Percentiles rank a stretch among this genome's conserved stretches.
Evolutionary conservation across 495 filamentous ascomycete genomes (phyloP).

Genomic region (Penicillium parvum): DNA sequence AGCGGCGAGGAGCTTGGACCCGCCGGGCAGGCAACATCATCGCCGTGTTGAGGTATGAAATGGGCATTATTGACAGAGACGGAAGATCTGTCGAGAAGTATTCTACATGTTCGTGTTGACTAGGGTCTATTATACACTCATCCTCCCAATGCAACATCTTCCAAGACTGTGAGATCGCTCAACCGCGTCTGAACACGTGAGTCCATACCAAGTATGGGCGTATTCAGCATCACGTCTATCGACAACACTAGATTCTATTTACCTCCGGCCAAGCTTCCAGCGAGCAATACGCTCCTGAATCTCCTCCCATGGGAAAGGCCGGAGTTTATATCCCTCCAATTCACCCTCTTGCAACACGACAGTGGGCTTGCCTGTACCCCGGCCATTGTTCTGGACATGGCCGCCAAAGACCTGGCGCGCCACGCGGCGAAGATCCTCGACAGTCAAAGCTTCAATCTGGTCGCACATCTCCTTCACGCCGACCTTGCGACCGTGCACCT

Average conservation of each 20-base stretch:
- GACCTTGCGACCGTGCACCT: slow-evolving; percentile 89
- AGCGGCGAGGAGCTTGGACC: slow-evolving; percentile 39
- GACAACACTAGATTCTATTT: slow-evolving; percentile 12
- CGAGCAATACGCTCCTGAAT: slow-evolving; percentile 78
- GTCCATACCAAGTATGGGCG: slow-evolving; percentile 3
- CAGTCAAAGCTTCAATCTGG: slow-evolving; percentile 76
- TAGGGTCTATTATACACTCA: slow-evolving; percentile 28
- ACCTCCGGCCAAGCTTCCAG: slow-evolving; percentile 78
- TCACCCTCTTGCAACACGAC: slow-evolving; percentile 83
- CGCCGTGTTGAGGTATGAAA: no score
- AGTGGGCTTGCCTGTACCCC: slow-evolving; percentile 85
- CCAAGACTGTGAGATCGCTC: slow-evolving; percentile 1
- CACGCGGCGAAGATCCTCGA: slow-evolving; percentile 80
- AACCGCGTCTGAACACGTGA: not conserved
- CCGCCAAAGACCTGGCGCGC: slow-evolving; percentile 76
- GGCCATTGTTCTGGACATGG: slow-evolving; percentile 65
- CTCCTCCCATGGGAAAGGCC: slow-evolving; percentile 72
- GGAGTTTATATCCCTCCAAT: slow-evolving; percentile 40
- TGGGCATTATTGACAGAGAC: no score
- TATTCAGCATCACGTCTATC: not conserved
- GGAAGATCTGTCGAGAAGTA: no score
- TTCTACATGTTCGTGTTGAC: slow-evolving; percentile 23
- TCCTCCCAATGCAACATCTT: slow-evolving; percentile 7
- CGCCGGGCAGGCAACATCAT: slow-evolving; percentile 16
- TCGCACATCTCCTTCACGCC: slow-evolving; percentile 89